phyloP scores from a whole-genome alignment of 1,139 yeast species.

The Kodamaea sp. region DNA sequence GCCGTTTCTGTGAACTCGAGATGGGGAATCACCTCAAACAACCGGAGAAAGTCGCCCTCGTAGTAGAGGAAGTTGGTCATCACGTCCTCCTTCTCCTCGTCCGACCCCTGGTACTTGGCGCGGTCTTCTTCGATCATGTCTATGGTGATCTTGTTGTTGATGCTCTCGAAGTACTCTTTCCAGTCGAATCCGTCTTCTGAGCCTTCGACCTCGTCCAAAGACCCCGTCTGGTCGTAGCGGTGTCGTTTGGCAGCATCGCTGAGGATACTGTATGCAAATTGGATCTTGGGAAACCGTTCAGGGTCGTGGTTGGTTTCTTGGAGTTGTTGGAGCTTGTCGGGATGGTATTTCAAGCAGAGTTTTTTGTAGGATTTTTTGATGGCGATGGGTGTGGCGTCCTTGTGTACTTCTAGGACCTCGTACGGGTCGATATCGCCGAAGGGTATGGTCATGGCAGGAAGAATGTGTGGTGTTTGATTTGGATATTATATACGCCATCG shows the following conservation, averaged over 20 bases:
- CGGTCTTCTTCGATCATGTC: constrained; percentile 77
- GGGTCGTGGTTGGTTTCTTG: constrained; percentile 35
- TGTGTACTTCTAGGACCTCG: constrained; percentile 49
- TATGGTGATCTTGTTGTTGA: constrained; percentile 63
- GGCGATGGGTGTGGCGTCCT: constrained; percentile 48
- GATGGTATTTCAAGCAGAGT: constrained; percentile 70
- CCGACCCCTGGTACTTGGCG: constrained; percentile 59
- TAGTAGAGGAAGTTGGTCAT: constrained; percentile 56
- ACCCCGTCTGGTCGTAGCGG: constrained; percentile 70
- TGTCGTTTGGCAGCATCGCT: constrained; percentile 58
- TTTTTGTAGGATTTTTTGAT: constrained; percentile 74
- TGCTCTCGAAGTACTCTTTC: constrained; percentile 63
- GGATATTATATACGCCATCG: too few relatives aligned
- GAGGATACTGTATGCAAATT: constrained; percentile 73
- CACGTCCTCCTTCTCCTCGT: constrained; percentile 70
- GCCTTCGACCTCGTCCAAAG: constrained; percentile 46
- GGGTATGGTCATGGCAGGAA: constrained; percentile 7
- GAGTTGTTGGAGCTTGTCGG: constrained; percentile 64
- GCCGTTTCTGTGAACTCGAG: constrained; percentile 63
- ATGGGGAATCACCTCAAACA: constrained; percentile 79
- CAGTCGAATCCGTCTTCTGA: constrained; percentile 54
- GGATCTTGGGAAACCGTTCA: constrained; percentile 64
- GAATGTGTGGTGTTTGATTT: background rate
- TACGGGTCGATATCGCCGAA: constrained; percentile 64
- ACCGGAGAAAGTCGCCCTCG: constrained; percentile 67